Conservation (phyloP, 177 flowering plant genomes). For the Vitis hybrid region DNA sequence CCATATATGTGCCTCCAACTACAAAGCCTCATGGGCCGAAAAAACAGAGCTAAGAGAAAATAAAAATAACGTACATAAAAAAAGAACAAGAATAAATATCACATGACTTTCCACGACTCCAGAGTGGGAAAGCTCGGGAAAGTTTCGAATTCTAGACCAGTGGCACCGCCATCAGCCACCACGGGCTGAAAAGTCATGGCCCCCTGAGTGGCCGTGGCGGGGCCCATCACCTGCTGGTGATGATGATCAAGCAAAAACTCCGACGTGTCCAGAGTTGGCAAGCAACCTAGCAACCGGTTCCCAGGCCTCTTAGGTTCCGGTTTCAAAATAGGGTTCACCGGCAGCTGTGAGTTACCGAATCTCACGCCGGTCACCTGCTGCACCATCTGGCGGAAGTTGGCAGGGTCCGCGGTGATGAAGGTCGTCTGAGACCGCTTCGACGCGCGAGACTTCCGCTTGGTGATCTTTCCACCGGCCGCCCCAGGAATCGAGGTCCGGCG, state of each 20-base stretch:
- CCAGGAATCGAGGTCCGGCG: conserved; percentile 20
- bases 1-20: too few relatives aligned
- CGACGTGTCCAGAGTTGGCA: conserved; percentile 90
- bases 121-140: conserved; percentile 48
- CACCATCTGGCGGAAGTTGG: conserved; percentile 96
- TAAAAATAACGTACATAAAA: conserved; percentile 1
- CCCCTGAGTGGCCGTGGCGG: conserved; percentile 12
- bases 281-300: conserved; percentile 24
- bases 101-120: conserved; percentile 56
- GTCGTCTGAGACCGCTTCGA: conserved; percentile 78
- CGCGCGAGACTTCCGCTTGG: conserved; percentile 79
- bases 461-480: conserved; percentile 38
- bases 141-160: conserved; percentile 30
- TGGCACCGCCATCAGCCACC: conserved; percentile 21
- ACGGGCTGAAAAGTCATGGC: conserved; percentile 13
- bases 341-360: conserved; percentile 27
- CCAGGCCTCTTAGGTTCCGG: conserved; percentile 74
- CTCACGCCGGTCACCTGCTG: conserved; percentile 90
- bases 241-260: conserved; percentile 51
- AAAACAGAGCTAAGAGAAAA: not conserved
- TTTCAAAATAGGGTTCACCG: conserved; percentile 42
- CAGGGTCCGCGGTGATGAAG: conserved; percentile 86
- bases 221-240: conserved; percentile 26
- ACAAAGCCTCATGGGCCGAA: not conserved
- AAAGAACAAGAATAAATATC: not conserved